Evolutionary conservation across 805 yeast genomes (phyloP).

Genomic region (Pichia gijzeniarum): DNA sequence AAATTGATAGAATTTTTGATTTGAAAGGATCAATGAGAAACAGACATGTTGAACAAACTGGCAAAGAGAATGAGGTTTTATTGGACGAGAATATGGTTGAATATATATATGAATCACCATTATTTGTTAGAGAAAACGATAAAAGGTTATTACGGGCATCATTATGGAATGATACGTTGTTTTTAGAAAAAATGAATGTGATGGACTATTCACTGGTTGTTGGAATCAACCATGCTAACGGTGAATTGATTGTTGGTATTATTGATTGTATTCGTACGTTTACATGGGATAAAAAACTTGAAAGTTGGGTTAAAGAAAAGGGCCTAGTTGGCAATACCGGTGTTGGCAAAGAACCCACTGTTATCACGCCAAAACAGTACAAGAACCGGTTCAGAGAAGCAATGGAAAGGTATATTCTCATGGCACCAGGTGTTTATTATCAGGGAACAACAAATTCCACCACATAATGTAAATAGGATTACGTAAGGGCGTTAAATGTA

Average conservation of each 20-base stretch:
- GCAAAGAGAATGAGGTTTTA: conserved; percentile 88
- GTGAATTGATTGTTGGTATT: conserved; percentile 83
- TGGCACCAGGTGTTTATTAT: conserved; percentile 70
- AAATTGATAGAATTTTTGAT: conserved; percentile 83
- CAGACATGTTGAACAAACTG: conserved; percentile 94
- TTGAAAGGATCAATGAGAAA: conserved; percentile 97
- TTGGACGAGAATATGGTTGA: conserved; percentile 98
- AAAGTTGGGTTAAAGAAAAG: conserved; percentile 97
- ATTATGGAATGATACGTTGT: conserved; percentile 90
- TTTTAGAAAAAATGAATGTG: conserved; percentile 93
- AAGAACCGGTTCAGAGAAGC: conserved; percentile 93
- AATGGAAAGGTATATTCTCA: conserved; percentile 89
- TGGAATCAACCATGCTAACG: conserved; percentile 71
- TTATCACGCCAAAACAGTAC: conserved; percentile 94
- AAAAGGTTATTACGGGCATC: conserved; percentile 82
- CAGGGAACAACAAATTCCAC: conserved; percentile 20
- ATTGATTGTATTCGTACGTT: conserved; percentile 92
- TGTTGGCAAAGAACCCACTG: conserved; percentile 90
- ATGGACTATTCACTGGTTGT: conserved; percentile 97
- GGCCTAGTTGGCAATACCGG: conserved; percentile 76
- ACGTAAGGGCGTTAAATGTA: background rate
- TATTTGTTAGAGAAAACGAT: conserved; percentile 88
- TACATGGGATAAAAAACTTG: conserved; percentile 98
- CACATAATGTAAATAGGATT: background rate
- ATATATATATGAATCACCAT: conserved; percentile 91